phyloP scores from a whole-genome alignment of 2,329 filamentous ascomycete genomes.

The Xylaria polymorpha region DNA sequence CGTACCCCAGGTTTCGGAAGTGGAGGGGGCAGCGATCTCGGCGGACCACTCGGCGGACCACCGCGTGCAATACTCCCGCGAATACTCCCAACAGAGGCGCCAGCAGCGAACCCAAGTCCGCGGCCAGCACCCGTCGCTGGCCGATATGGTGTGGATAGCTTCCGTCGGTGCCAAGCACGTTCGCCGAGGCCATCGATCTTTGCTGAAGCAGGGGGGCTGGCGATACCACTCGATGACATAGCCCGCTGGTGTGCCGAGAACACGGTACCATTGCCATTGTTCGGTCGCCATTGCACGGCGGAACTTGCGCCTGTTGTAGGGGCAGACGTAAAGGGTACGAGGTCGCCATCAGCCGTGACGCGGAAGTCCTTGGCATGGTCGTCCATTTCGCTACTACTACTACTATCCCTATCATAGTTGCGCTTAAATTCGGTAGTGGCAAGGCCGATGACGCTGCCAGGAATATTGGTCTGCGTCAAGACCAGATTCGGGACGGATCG shows the following conservation, averaged over 20 bases:
- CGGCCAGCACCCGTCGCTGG: background rate
- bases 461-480: constrained; percentile 14
- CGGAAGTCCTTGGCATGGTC: constrained; percentile 23
- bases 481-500: constrained; percentile 14
- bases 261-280: background rate
- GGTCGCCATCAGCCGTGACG: constrained; percentile 28
- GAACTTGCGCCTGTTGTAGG: constrained; percentile 23
- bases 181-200: constrained; percentile 41
- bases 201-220: constrained; percentile 31
- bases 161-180: constrained; percentile 48
- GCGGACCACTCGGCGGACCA: constrained; percentile 33
- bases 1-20: background rate
- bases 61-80: constrained; percentile 11
- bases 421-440: background rate
- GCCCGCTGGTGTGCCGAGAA: constrained; percentile 11
- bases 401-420: background rate
- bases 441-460: background rate
- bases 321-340: constrained; percentile 44
- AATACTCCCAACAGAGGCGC: background rate
- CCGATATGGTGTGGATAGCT: constrained; percentile 42
- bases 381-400: background rate
- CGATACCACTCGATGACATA: constrained; percentile 11
- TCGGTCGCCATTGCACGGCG: constrained; percentile 26
- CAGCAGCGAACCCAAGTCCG: background rate
- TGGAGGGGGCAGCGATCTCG: constrained; percentile 41